These are phyloP conservation scores for Nicotiana sylvestris DNA, from an alignment of 257 asterid species.

Conservation along the genomic window DNA sequence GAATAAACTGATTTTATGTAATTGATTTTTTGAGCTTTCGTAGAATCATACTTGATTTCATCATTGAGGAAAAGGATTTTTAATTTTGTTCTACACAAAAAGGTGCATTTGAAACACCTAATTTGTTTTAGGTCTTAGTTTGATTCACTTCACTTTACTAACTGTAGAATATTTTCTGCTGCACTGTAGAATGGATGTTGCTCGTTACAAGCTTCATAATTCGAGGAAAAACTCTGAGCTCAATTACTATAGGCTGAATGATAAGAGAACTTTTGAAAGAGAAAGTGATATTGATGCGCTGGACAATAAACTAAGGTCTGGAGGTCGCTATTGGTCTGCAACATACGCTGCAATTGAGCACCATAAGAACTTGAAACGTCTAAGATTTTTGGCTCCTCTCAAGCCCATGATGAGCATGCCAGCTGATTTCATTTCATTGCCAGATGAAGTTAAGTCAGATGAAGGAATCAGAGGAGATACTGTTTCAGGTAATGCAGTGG, in stretches of 20 bases:
- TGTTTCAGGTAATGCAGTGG: conserved; percentile 26
- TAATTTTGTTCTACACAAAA: not conserved
- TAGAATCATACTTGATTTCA: not conserved
- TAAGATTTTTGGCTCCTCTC: conserved; percentile 46
- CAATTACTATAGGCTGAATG: conserved; percentile 26
- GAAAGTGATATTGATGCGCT: conserved; percentile 70
- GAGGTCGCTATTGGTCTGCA: conserved; percentile 94
- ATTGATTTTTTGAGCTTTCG: not conserved
- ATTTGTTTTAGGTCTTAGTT: not conserved
- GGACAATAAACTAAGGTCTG: conserved; percentile 63
- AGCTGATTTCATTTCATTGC: conserved; percentile 56
- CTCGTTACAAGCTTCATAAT: conserved; percentile 74
- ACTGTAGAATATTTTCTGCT: conserved; percentile 8
- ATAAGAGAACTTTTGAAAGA: conserved; percentile 35
- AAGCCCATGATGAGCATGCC: conserved; percentile 31
- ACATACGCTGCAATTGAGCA: conserved; percentile 78
- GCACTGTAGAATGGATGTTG: conserved; percentile 88
- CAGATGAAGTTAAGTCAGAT: conserved; percentile 23
- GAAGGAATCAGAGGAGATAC: conserved; percentile 33
- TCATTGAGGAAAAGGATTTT: not conserved
- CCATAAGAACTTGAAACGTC: conserved; percentile 78
- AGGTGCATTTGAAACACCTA: not conserved
- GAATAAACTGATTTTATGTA: not conserved
- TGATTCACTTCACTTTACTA: not conserved
- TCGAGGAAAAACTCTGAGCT: conserved; percentile 39